phyloP scores from a whole-genome alignment of 129 eudicot genomes.

The Ambrosia artemisiifolia region DNA sequence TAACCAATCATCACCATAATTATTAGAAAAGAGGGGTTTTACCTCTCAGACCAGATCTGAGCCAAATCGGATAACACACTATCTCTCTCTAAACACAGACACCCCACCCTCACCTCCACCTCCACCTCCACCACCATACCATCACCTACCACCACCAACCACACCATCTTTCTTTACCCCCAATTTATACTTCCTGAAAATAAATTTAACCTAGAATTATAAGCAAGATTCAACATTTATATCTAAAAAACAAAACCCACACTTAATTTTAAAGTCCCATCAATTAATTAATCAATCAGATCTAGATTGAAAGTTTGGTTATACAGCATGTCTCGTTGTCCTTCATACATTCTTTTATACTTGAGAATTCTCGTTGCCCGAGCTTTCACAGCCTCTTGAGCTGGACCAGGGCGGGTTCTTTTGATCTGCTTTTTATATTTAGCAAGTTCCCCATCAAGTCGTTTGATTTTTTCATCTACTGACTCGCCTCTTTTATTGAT shows the following conservation, averaged over 20 bases:
- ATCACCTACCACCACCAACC: no score
- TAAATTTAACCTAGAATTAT: slow-evolving; percentile 17
- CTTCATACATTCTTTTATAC: slow-evolving; percentile 85
- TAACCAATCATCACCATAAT: no score
- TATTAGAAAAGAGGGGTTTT: no score
- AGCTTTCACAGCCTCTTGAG: slow-evolving; percentile 82
- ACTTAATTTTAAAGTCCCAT: background rate
- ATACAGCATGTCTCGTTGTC: slow-evolving; percentile 95
- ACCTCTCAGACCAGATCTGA: no score
- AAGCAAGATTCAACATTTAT: background rate
- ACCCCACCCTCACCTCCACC: no score
- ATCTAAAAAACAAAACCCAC: slow-evolving; percentile 19
- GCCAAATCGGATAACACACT: no score
- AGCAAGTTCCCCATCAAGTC: slow-evolving; percentile 76
- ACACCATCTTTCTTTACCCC: no score
- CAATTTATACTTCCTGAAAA: slow-evolving; percentile 85
- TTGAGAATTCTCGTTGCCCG: slow-evolving; percentile 84
- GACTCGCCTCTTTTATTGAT: slow-evolving; percentile 80
- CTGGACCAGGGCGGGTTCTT: slow-evolving; percentile 84
- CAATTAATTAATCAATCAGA: slow-evolving; percentile 22
- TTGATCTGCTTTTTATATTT: slow-evolving; percentile 65
- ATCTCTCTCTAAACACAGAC: no score
- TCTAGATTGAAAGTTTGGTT: slow-evolving; percentile 81
- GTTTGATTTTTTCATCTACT: slow-evolving; percentile 80
- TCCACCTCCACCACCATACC: no score